These are phyloP conservation scores for Esteya vermicola DNA, from an alignment of 2,329 filamentous ascomycete species.

Conservation along the genomic window DNA sequence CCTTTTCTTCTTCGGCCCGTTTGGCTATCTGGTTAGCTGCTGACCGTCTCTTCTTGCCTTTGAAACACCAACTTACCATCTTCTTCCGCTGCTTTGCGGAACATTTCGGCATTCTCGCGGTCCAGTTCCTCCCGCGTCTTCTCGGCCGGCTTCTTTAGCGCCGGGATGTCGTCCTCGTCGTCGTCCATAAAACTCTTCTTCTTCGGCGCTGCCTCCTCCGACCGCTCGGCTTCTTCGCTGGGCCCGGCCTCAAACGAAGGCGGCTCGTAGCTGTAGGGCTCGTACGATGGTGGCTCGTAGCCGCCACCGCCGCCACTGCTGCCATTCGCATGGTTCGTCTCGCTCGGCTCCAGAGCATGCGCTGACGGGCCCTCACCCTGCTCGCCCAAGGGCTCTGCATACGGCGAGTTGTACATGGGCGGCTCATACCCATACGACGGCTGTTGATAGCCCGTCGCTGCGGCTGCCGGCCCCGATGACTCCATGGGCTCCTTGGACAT, in stretches of 20 bases:
- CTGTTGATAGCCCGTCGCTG: conserved; percentile 24
- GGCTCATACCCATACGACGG: conserved; percentile 38
- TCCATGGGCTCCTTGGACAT: neutral
- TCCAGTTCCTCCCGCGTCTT: conserved; percentile 57
- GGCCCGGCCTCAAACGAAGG: conserved; percentile 33
- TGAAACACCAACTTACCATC: conserved; percentile 36
- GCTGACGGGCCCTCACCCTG: too few relatives aligned
- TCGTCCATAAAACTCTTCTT: conserved; percentile 74
- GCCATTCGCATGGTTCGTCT: too few relatives aligned
- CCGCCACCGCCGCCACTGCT: too few relatives aligned
- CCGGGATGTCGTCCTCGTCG: conserved; percentile 62
- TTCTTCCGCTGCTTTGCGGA: conserved; percentile 69
- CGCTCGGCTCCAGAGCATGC: too few relatives aligned
- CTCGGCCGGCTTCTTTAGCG: conserved; percentile 33
- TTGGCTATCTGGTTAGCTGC: conserved; percentile 32
- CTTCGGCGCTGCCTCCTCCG: conserved; percentile 39
- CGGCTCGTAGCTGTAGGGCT: conserved; percentile 44
- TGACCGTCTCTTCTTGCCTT: neutral
- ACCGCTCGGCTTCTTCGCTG: conserved; percentile 34
- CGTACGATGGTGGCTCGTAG: conserved; percentile 49
- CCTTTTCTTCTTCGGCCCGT: conserved; percentile 38
- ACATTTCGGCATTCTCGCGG: conserved; percentile 69
- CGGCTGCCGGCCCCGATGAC: neutral
- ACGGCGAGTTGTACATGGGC: too few relatives aligned
- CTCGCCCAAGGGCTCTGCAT: too few relatives aligned